Evolutionary conservation across 2,329 filamentous ascomycete species (phyloP), one percentile per base, ranked within the genome.

Genomic region (Coniochaeta sp.): DNA sequence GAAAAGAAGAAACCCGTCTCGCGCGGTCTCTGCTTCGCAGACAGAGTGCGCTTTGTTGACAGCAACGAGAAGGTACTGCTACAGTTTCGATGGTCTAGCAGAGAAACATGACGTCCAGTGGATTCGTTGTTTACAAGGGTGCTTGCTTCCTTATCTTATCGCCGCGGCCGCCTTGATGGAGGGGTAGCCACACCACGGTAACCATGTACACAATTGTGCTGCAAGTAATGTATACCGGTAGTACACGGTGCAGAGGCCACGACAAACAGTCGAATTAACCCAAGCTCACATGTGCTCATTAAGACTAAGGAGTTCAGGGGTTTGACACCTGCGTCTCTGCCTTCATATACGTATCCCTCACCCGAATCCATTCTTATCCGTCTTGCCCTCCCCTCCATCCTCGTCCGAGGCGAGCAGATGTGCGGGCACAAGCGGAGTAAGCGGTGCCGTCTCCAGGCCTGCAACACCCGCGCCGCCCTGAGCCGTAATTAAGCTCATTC

Each of bases 401-500:
- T 59, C 28, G 24, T 57, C 40, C 38, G 58, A 26, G 8, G 36
- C 34, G 19, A 44, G 38, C 28, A 62, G 33, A 54, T 47, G 56
- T n/a, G 61, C 64, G 12, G 62, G 63, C 24, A 57, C 59, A 58
- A 67, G 54, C 11, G 67, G 60, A 12, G 66, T 65, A 58, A 73
- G 58, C 6, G 72, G 72, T 19, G 71, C 71, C 50, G 71, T 71
- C 63, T 73, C 72, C 28, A 74, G 61, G 11, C 54, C 54, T 14
- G 62, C 65, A 9, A 62, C 65, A n/a, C 58, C 64, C 11, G 64
- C 65, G 0, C 64, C 67, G 17, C 62, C 67, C 43, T 52, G 67
- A 64, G 65, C 71, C 55, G 76, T 79, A 56, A 83, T 78, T 34
- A 83, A 71, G 64, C 86, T 89, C 61, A 79, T 77, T 61, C 85